Percentiles rank a stretch among this genome's conserved stretches.
Conservation (phyloP, 1,284 basidiomycete genomes). For the Cystobasidiaceae sp. region DNA sequence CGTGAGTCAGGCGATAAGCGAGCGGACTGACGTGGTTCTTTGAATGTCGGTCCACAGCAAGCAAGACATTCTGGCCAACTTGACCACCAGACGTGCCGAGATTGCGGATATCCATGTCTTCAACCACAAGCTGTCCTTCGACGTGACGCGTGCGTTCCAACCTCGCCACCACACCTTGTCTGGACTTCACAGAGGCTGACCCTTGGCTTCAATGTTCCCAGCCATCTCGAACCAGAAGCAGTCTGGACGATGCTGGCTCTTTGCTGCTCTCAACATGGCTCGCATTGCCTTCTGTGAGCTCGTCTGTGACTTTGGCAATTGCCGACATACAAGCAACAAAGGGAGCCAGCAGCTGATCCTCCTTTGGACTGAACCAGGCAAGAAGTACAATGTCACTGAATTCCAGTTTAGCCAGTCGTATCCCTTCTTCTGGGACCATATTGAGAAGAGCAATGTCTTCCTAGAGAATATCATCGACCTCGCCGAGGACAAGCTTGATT, state of each 20-base stretch:
- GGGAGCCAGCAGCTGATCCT: slow-evolving; percentile 57
- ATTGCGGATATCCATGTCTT: slow-evolving; percentile 18
- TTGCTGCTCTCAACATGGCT: slow-evolving; percentile 62
- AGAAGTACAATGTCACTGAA: slow-evolving; percentile 70
- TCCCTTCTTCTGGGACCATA: slow-evolving; percentile 89
- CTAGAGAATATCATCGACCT: slow-evolving; percentile 84
- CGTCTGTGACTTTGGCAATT: not conserved
- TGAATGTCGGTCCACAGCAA: not conserved
- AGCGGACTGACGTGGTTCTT: not conserved
- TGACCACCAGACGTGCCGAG: slow-evolving; percentile 7
- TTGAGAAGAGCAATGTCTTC: slow-evolving; percentile 91
- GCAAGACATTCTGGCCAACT: slow-evolving; percentile 12
- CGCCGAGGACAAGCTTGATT: slow-evolving; percentile 71
- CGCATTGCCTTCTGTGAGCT: slow-evolving; percentile 65
- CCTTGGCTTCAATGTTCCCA: not conserved
- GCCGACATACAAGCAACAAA: slow-evolving; percentile 62
- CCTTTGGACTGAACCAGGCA: slow-evolving; percentile 78
- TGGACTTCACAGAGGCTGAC: not conserved
- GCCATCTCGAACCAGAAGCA: slow-evolving; percentile 41
- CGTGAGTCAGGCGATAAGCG: not conserved
- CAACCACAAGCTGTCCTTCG: slow-evolving; percentile 12
- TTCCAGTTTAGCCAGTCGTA: slow-evolving; percentile 89
- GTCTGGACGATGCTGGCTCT: slow-evolving; percentile 86
- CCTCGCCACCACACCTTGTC: not conserved
- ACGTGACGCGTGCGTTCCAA: slow-evolving; percentile 10